Evolutionary conservation across 1,139 yeast species (phyloP).

Genomic region (Geotrichum restrictum): DNA sequence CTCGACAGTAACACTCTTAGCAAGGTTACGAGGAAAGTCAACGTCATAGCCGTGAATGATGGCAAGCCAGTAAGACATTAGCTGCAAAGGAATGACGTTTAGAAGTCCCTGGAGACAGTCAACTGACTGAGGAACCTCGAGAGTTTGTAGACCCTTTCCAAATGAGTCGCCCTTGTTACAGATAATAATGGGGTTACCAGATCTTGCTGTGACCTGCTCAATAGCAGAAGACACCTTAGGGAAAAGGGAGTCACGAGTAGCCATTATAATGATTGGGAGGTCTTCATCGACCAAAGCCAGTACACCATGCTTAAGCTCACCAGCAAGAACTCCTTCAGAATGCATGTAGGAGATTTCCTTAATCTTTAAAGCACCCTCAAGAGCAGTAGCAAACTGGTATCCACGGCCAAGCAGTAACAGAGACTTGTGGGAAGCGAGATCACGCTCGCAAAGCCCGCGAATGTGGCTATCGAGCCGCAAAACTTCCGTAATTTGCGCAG

Average conservation of each 20-base stretch:
- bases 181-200: constrained; percentile 92
- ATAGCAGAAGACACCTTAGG: constrained; percentile 95
- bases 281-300: constrained; percentile 92
- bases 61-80: constrained; percentile 97
- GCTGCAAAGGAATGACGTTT: constrained; percentile 90
- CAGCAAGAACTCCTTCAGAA: constrained; percentile 98
- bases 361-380: constrained; percentile 97
- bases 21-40: constrained; percentile 97
- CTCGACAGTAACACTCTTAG: constrained; percentile 96
- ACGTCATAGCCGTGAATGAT: constrained; percentile 94
- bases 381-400: constrained; percentile 92
- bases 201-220: constrained; percentile 95
- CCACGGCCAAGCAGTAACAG: constrained; percentile 94
- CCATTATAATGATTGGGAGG: constrained; percentile 91
- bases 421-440: constrained; percentile 76
- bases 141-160: constrained; percentile 43
- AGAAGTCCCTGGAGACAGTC: constrained; percentile 96
- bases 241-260: constrained; percentile 92
- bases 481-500: constrained; percentile 78
- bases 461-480: constrained; percentile 59
- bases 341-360: constrained; percentile 99
- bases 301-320: constrained; percentile 98
- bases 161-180: constrained; percentile 81
- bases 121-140: constrained; percentile 92
- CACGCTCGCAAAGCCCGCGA: constrained; percentile 66